Evolutionary conservation across 2,329 filamentous ascomycete species (phyloP), one percentile per base, ranked within the genome.

Genomic region (Ophiostoma ulmi): DNA sequence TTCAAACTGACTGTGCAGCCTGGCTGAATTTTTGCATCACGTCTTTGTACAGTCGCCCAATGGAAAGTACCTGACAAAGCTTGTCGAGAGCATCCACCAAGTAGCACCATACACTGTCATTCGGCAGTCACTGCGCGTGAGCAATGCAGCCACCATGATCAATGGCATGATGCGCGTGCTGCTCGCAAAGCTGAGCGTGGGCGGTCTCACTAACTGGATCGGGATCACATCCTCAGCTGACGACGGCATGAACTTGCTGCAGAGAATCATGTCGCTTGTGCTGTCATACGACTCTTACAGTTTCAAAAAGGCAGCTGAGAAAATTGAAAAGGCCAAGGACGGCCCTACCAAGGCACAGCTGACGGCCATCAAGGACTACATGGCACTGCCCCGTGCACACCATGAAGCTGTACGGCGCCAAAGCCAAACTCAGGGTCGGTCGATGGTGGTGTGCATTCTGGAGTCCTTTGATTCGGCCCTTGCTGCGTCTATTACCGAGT

Each of bases 91-190:
- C 73, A 83, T 90, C 13, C 89, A 94, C 78, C 87, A 85, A 70
- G 81, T 94, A 70, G 80, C 93, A 0, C 91, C 91, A 0, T 94
- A 93, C 77, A 83, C 85, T 61, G 81, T 92, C 73, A 83, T 94
- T 68, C 85, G 88, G 72, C 90, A 94, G 77, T 92, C 91, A 0
- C 80, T 95, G 4, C 87, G 88, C 58, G 84, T 94, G 17, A 90
- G 91, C 6, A 95, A 94, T 77, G 91, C 91, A 0, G 91, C 91
- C 0, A 91, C 88, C 26, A 94, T 95, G 91, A 89, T 94, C 70
- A 91, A 86, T 75, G 91, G 85, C 71, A 89, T 94, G 84, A 85
- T 91, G 77, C 86, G 84, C 69, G 80, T 94, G 20, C 83, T 94
- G 20, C 83, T 95, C 17, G 88, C 91, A n/a, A 95, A 95, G 79